Evolutionary conservation across 2,329 filamentous ascomycete species (phyloP).

Genomic region (Fusarium sp.): DNA sequence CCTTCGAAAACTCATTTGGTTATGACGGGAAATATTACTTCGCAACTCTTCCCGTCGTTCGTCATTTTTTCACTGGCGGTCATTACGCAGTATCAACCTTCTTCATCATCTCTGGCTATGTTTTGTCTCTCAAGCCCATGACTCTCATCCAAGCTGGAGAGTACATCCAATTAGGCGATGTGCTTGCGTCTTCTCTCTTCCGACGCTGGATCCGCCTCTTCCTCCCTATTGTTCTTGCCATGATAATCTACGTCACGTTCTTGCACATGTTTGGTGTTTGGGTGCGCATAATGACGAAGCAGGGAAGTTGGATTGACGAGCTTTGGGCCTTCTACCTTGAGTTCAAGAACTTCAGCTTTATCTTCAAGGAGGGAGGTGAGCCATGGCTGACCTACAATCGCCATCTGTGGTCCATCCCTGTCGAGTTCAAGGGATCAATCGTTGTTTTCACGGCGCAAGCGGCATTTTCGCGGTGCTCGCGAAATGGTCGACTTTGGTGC

Average conservation of each 20-base stretch:
- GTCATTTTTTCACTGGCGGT: slow-evolving; percentile 73
- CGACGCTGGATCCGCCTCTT: slow-evolving; percentile 66
- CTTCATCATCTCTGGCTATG: slow-evolving; percentile 72
- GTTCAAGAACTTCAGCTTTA: slow-evolving; percentile 78
- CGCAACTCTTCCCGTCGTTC: slow-evolving; percentile 68
- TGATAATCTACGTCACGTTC: slow-evolving; percentile 64
- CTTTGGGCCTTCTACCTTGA: slow-evolving; percentile 67
- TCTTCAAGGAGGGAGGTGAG: slow-evolving; percentile 71
- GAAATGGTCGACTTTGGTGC: slow-evolving; percentile 68
- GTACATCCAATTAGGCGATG: slow-evolving; percentile 58
- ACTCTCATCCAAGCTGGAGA: slow-evolving; percentile 62
- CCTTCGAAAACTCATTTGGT: slow-evolving; percentile 69
- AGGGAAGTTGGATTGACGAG: slow-evolving; percentile 63
- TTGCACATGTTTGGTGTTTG: slow-evolving; percentile 69
- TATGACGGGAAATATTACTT: slow-evolving; percentile 65
- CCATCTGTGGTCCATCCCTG: slow-evolving; percentile 75
- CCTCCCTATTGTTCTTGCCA: slow-evolving; percentile 67
- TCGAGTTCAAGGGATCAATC: slow-evolving; percentile 76
- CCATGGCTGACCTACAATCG: slow-evolving; percentile 68
- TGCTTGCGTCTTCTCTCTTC: slow-evolving; percentile 63
- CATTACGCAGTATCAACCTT: slow-evolving; percentile 72
- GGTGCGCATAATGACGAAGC: slow-evolving; percentile 56
- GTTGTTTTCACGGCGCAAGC: slow-evolving; percentile 71
- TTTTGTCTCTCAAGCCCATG: slow-evolving; percentile 66
- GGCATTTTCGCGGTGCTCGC: slow-evolving; percentile 70